Evolutionary conservation across 2,329 filamentous ascomycete genomes (phyloP), one percentile per base, ranked within the genome.

Genomic region (Leptographium wingfieldii): DNA sequence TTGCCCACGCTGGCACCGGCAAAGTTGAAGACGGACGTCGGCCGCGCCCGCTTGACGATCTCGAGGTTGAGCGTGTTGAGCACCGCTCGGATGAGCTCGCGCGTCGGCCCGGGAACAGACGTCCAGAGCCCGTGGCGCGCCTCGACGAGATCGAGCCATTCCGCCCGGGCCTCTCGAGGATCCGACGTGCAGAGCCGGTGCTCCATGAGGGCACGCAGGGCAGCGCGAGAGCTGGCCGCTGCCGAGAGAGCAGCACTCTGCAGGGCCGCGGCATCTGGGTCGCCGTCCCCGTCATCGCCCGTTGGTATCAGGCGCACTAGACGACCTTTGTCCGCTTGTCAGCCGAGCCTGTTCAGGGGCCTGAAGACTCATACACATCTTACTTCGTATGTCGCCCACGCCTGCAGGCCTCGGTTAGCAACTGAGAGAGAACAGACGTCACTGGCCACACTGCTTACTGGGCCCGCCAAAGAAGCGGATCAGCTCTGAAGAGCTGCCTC

Each of bases 391-490:
- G 73, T 92, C 88, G 60, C 88, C 88, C 68, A 91, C 68, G 38
- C 68, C 69, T 55, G 54, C 27, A 46, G 7, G 4, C 43, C 56
- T 48, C 22, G 2, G 29, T 61, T 33, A 57, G 54, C 35, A 29
- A 2, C 19, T 2, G 14, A 19, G 19, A 43, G 6, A 1, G n/a
- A 46, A 40, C 31, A 46, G 35, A 66, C 5, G n/a, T 5, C 19
- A 16, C 40, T 31, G 12, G 1, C 19, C 25, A n/a, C 25, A 4
- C 3, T 9, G 61, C 73, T 60, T 74, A 86, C 92, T 92, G 65
- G 92, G 92, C 1, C 94, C 94, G 16, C 92, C 94, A 73, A 97
- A 94, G 43, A 97, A 91, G 43, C 94, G 82, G 65, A 96, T 95
- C 67, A 96, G 77, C 75, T 97, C 92, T 53, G 90, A 95, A 2